Conservation (phyloP, 1,139 yeast species). For the Candida frijolesensis region DNA sequence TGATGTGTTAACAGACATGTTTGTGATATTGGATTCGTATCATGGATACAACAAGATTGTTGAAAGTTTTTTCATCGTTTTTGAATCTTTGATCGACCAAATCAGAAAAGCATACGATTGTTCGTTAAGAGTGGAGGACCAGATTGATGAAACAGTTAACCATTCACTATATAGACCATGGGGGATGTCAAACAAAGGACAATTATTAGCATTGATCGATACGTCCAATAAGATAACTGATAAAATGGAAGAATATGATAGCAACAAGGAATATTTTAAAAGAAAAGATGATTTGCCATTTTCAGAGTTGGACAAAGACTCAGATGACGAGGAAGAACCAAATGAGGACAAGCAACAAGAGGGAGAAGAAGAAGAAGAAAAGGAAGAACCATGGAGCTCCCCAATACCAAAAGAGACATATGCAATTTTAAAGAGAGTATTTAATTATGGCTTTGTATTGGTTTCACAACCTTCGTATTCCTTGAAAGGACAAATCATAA, state of each 20-base stretch:
- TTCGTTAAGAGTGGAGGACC: constrained; percentile 4
- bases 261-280: constrained; percentile 36
- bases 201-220: constrained; percentile 43
- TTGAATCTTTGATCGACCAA: constrained; percentile 63
- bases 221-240: constrained; percentile 28
- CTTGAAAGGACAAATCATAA: constrained; percentile 58
- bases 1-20: constrained; percentile 74
- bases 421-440: constrained; percentile 58
- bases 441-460: constrained; percentile 69
- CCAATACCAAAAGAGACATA: constrained; percentile 64
- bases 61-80: constrained; percentile 73
- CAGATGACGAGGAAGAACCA: constrained; percentile 44
- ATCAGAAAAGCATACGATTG: constrained; percentile 42
- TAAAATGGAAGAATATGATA: constrained; percentile 31
- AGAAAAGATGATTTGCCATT: constrained; percentile 38
- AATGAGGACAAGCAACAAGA: constrained; percentile 10
- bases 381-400: constrained; percentile 55
- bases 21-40: constrained; percentile 75
- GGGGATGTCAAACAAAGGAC: constrained; percentile 49
- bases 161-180: constrained; percentile 48
- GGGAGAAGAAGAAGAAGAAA: constrained; percentile 39
- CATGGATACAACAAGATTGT: constrained; percentile 78
- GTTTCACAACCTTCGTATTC: constrained; percentile 67
- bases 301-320: constrained; percentile 29
- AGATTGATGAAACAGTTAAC: constrained; percentile 12